Conservation (phyloP, 805 yeast species). For the Lipomyces spencermartinsiae region DNA sequence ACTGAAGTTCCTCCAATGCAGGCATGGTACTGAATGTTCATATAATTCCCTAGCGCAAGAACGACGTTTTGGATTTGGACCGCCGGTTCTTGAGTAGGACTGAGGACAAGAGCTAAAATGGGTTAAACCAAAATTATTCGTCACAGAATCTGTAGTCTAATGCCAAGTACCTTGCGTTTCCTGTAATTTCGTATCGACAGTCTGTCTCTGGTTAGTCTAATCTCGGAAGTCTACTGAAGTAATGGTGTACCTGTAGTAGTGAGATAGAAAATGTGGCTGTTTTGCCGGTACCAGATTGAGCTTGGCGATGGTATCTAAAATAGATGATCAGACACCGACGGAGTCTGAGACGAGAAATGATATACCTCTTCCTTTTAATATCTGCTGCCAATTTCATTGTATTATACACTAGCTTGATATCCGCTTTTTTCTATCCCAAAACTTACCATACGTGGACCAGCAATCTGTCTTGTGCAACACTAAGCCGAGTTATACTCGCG, state of each 20-base stretch:
- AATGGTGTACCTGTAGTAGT: slow-evolving; percentile 50
- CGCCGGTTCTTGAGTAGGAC: slow-evolving; percentile 98
- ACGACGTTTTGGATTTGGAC: slow-evolving; percentile 95
- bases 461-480: slow-evolving; percentile 2
- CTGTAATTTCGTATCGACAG: slow-evolving; percentile 38
- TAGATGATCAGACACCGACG: not conserved
- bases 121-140: slow-evolving; percentile 47
- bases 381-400: slow-evolving; percentile 50
- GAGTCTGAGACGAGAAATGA: not conserved
- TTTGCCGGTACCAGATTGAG: slow-evolving; percentile 90
- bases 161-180: slow-evolving; percentile 35
- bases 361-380: slow-evolving; percentile 63
- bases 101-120: slow-evolving; percentile 83
- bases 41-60: slow-evolving; percentile 84
- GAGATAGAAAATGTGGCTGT: slow-evolving; percentile 87
- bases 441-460: not conserved
- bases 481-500: slow-evolving; percentile 76
- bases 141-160: not conserved
- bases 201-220: slow-evolving; percentile 10
- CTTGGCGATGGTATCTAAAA: slow-evolving; percentile 74
- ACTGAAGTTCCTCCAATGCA: slow-evolving; percentile 96
- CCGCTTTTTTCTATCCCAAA: not conserved
- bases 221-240: not conserved
- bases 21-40: slow-evolving; percentile 91
- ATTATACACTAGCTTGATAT: not conserved